Conservation (phyloP, 2,329 filamentous ascomycete genomes). For the Alternaria incomplexa region DNA sequence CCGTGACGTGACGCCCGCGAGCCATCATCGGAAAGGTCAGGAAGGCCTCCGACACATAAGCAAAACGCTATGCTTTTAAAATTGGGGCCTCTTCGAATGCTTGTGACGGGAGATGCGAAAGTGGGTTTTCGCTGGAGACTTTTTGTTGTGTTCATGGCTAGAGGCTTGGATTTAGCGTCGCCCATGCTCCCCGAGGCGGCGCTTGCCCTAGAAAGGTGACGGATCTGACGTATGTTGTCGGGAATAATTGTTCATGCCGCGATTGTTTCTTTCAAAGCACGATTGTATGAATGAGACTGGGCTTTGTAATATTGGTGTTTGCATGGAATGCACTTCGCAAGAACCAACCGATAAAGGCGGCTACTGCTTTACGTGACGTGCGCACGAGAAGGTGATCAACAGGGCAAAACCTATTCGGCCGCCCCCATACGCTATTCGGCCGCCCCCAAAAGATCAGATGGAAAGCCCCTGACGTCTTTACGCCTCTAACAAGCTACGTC, state of each 20-base stretch:
- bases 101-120: neutral
- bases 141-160: neutral
- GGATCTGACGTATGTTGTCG: neutral
- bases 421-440: too few species aligned
- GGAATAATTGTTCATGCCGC: neutral
- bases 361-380: neutral
- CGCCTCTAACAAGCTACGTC: too few species aligned
- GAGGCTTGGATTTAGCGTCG: neutral
- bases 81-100: conserved; percentile 1
- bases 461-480: too few species aligned
- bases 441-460: too few species aligned
- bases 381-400: neutral
- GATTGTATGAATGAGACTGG: neutral
- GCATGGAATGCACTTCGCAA: neutral
- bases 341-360: neutral
- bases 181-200: neutral
- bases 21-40: neutral
- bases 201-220: neutral
- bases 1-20: conserved; percentile 5
- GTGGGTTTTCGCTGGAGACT: conserved; percentile 3
- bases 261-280: neutral
- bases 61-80: neutral
- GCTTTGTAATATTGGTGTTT: neutral
- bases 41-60: neutral
- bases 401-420: too few species aligned